These are phyloP conservation scores for Selaginella moellendorffii DNA, from an alignment of 75 land plant genomes.

Conservation along the genomic window DNA sequence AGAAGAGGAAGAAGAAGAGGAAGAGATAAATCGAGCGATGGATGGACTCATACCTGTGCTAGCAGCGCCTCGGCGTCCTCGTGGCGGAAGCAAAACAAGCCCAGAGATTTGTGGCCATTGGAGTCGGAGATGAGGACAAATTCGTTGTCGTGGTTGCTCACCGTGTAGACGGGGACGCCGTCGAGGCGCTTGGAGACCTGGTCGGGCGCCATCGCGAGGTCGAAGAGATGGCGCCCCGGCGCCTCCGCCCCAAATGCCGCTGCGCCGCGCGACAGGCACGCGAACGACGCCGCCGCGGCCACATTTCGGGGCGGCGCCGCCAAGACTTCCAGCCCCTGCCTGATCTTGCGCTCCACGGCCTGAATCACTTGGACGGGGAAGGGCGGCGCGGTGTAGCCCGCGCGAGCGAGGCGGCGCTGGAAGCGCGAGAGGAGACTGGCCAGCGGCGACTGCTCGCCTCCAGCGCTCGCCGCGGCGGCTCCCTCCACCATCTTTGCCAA, in stretches of 20 bases:
- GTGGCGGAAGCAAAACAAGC: slow-evolving; percentile 77
- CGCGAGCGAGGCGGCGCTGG: neutral
- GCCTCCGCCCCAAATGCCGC: too few relatives aligned
- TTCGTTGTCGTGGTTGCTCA: slow-evolving; percentile 79
- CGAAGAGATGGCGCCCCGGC: slow-evolving; percentile 33
- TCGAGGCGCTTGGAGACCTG: slow-evolving; percentile 54
- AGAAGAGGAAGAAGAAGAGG: too few relatives aligned
- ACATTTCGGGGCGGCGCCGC: neutral
- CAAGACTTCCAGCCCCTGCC: neutral
- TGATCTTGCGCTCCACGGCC: neutral
- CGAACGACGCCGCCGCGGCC: neutral
- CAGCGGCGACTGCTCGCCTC: too few relatives aligned
- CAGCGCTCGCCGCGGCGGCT: too few relatives aligned
- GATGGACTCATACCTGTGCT: too few relatives aligned
- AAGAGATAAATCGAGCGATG: too few relatives aligned
- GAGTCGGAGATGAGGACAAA: slow-evolving; percentile 91
- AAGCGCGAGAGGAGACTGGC: neutral
- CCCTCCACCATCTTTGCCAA: too few relatives aligned
- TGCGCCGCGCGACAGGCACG: neutral
- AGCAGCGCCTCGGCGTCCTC: slow-evolving; percentile 83
- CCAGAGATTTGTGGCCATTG: slow-evolving; percentile 54
- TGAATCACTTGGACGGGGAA: neutral
- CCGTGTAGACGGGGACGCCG: slow-evolving; percentile 82
- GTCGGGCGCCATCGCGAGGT: slow-evolving; percentile 39
- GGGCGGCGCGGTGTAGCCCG: neutral